Evolutionary conservation across 2,329 filamentous ascomycete species (phyloP), one percentile per base, ranked within the genome.

Genomic region (Eurotiales sp.): DNA sequence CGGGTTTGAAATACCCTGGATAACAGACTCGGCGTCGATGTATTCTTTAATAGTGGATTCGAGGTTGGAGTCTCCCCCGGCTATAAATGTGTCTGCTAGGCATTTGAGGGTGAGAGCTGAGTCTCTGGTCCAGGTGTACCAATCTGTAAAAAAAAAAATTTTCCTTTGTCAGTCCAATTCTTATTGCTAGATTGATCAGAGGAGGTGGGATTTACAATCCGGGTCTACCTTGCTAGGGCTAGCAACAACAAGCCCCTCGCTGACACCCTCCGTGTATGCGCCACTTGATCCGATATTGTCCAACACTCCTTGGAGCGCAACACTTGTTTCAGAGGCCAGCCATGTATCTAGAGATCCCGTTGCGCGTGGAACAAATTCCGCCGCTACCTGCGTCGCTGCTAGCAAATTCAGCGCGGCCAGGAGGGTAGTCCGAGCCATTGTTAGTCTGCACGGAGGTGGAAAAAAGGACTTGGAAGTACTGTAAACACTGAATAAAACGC

Each of bases 91-190:
- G 58, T 90, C 87, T 6, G 86, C 75, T 19, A 91, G 71, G 43
- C 76, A 74, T 72, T 88, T 88, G 70, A 86, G 82, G 4, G 83
- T 82, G 27, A 91, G 75, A 19, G 84, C 85, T n/a, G 84, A 79
- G 64, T 92, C 88, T 64, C 87, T 75, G 4, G 84, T 89, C 87
- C 88, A 91, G 1, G 85, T 88, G 64, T 83, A 91, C 64, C 79
- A 90, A 69, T 91, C 85, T 88, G 51, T 27, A 49, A 17, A n/a
- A n/a, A n/a, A n/a, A n/a, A n/a, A n/a, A n/a, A n/a, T n/a, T n/a
- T n/a, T n/a, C 19, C 7, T 15, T 17, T 37, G 8, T 37, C 27
- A 29, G 25, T 46, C 11, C 8, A 4, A 7, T 17, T 19, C 19
- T 17, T 17, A 11, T 11, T 11, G 4, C 12, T 22, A 22, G 19